These are phyloP conservation scores for Dryadomyces quercivorus DNA, from an alignment of 2,329 filamentous ascomycete species.

Conservation along the genomic window DNA sequence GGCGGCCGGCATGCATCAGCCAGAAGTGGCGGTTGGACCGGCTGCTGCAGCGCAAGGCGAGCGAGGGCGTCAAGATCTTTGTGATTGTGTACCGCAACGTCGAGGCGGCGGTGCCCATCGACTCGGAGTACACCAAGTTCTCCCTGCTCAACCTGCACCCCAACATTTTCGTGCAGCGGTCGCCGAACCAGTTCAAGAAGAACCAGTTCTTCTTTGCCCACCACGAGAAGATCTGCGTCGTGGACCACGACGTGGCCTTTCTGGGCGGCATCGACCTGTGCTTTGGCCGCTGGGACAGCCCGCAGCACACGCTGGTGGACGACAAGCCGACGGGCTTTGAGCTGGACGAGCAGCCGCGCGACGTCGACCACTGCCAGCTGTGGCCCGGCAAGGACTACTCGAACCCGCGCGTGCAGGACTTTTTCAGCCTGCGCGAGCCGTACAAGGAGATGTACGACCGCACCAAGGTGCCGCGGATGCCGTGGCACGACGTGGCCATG, in stretches of 20 bases:
- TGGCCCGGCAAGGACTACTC: slow-evolving; percentile 99
- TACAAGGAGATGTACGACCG: slow-evolving; percentile 99
- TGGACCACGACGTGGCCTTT: slow-evolving; percentile 93
- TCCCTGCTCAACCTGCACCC: slow-evolving; percentile 89
- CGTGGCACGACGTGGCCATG: slow-evolving; percentile 98
- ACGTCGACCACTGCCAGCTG: slow-evolving; percentile 87
- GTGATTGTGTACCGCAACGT: slow-evolving; percentile 98
- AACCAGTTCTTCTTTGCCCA: slow-evolving; percentile 99
- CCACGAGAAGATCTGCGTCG: slow-evolving; percentile 94
- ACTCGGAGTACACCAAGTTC: slow-evolving; percentile 96
- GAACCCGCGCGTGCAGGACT: slow-evolving; percentile 90
- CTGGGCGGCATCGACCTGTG: slow-evolving; percentile 93
- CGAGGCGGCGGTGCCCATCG: slow-evolving; percentile 91
- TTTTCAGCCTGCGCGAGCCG: slow-evolving; percentile 82
- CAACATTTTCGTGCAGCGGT: slow-evolving; percentile 91
- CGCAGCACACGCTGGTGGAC: slow-evolving; percentile 80
- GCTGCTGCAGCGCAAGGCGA: slow-evolving; percentile 82
- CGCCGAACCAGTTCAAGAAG: slow-evolving; percentile 95
- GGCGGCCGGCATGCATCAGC: slow-evolving; percentile 85
- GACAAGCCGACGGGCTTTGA: slow-evolving; percentile 96
- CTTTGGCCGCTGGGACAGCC: slow-evolving; percentile 95
- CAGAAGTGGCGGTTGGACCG: slow-evolving; percentile 96
- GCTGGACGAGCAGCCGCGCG: slow-evolving; percentile 60
- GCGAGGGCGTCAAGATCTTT: slow-evolving; percentile 93
- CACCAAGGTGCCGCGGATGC: slow-evolving; percentile 80